Evolutionary conservation across 352 stramenopile genomes (phyloP).

Genomic region (Phytophthora hibernalis): DNA sequence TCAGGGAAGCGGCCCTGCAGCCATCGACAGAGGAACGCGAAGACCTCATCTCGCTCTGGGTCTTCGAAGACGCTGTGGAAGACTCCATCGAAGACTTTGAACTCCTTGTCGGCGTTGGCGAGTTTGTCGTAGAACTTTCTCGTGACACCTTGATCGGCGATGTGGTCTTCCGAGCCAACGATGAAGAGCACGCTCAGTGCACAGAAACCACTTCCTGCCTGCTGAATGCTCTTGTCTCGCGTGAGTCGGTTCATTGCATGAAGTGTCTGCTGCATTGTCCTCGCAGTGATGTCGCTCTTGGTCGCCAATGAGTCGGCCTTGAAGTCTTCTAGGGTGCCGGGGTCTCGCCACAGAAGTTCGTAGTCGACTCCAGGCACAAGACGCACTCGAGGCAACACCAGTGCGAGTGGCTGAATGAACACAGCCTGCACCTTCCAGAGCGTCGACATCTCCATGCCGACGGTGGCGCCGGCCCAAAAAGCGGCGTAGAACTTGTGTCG

Average conservation of each 20-base stretch:
- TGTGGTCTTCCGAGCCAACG: constrained; percentile 51
- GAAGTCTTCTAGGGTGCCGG: constrained; percentile 54
- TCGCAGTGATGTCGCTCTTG: constrained; percentile 50
- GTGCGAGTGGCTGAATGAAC: constrained; percentile 49
- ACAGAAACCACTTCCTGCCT: constrained; percentile 22
- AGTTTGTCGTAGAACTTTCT: constrained; percentile 47
- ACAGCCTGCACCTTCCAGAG: constrained; percentile 49
- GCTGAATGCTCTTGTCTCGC: constrained; percentile 29
- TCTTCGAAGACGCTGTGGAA: constrained; percentile 66
- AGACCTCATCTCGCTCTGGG: constrained; percentile 41
- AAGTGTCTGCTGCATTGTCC: constrained; percentile 39
- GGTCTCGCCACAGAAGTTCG: constrained; percentile 43
- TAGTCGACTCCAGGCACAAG: constrained; percentile 59
- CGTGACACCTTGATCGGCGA: constrained; percentile 37
- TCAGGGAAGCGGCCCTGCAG: constrained; percentile 22
- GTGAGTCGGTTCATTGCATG: constrained; percentile 34
- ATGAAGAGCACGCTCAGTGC: constrained; percentile 36
- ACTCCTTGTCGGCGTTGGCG: constrained; percentile 52
- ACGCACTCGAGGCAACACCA: constrained; percentile 40
- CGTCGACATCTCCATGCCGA: constrained; percentile 57
- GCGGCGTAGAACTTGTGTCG: constrained; percentile 50
- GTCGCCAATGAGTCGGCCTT: constrained; percentile 56
- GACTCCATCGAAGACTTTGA: constrained; percentile 55
- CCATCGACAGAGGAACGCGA: constrained; percentile 26
- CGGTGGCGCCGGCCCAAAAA: constrained; percentile 50